Percentiles rank a stretch among this genome's conserved stretches.
These are phyloP conservation scores for Globisporangium nodosum DNA, from an alignment of 352 stramenopile genomes.

Conservation along the genomic window DNA sequence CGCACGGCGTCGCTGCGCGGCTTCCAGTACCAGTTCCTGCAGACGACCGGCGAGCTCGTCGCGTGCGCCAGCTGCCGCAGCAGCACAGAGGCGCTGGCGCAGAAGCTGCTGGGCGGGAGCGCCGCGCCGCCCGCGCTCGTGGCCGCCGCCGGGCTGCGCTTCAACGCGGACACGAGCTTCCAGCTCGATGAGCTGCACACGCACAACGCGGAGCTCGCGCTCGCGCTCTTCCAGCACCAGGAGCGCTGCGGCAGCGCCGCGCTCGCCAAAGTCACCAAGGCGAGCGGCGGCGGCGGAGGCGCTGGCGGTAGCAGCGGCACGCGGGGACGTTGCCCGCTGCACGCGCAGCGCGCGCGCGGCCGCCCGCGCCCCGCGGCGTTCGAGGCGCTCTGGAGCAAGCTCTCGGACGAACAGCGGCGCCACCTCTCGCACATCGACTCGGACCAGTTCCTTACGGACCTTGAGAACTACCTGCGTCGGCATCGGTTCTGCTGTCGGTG, in stretches of 20 bases:
- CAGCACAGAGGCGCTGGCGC: constrained; percentile 70
- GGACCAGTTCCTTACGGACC: constrained; percentile 81
- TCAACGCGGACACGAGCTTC: constrained; percentile 56
- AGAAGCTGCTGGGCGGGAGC: constrained; percentile 50
- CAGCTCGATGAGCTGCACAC: constrained; percentile 64
- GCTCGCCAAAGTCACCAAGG: constrained; percentile 48
- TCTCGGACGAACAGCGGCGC: constrained; percentile 70
- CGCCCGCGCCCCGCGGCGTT: constrained; percentile 71
- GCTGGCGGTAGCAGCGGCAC: constrained; percentile 16
- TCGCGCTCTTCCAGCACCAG: constrained; percentile 78
- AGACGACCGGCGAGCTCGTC: constrained; percentile 66
- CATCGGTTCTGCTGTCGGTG: constrained; percentile 86
- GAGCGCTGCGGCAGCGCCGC: constrained; percentile 54
- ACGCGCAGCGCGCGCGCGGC: constrained; percentile 66
- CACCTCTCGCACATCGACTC: constrained; percentile 84
- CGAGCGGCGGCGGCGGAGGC: constrained; percentile 13
- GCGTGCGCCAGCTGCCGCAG: constrained; percentile 75
- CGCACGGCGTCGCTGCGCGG: constrained; percentile 58
- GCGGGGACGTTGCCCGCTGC: constrained; percentile 64
- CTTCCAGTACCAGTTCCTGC: constrained; percentile 62
- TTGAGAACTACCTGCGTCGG: constrained; percentile 77
- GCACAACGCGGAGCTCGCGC: constrained; percentile 51
- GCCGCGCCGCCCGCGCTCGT: constrained; percentile 32
- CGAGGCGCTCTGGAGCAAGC: constrained; percentile 71
- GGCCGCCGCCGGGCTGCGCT: constrained; percentile 43